phyloP scores from a whole-genome alignment of 306 rosid genomes.

The Quercus dentata region DNA sequence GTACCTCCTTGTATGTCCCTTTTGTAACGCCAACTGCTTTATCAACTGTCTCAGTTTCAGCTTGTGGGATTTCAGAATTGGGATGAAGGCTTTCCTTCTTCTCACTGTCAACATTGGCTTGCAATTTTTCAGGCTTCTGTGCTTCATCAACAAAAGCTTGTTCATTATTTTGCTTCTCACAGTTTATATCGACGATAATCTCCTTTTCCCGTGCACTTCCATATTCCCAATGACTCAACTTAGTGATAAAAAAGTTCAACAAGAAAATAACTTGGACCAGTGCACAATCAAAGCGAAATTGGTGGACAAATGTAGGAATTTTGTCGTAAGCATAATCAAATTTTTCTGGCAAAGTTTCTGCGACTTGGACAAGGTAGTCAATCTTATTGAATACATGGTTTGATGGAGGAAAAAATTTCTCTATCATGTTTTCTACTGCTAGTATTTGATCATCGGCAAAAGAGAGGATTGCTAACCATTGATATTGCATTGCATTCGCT shows the following conservation, averaged over 20 bases:
- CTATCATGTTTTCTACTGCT: constrained; percentile 26
- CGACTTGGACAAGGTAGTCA: constrained; percentile 36
- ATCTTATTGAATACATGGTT: constrained; percentile 41
- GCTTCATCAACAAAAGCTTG: constrained; percentile 1
- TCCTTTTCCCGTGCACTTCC: constrained; percentile 41
- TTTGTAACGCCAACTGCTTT: constrained; percentile 17
- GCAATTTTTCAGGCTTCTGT: constrained; percentile 1
- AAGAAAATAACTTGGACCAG: constrained; percentile 32
- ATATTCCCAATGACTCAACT: constrained; percentile 30
- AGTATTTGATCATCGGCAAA: constrained; percentile 50
- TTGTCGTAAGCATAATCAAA: constrained; percentile 38
- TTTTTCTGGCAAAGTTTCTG: constrained; percentile 40
- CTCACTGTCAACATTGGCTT: neutral
- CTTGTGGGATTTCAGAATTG: constrained; percentile 18
- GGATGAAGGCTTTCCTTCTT: constrained; percentile 25
- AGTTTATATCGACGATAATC: constrained; percentile 43
- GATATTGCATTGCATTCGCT: constrained; percentile 29
- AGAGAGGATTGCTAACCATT: constrained; percentile 47
- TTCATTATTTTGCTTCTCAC: neutral
- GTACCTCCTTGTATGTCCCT: constrained; percentile 34
- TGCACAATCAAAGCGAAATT: constrained; percentile 35
- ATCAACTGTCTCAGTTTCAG: constrained; percentile 12
- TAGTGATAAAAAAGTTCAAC: constrained; percentile 39
- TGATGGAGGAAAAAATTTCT: constrained; percentile 57
- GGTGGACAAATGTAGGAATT: constrained; percentile 29